Percentiles rank a stretch among this genome's conserved stretches.
Evolutionary conservation across 805 yeast species (phyloP).

Genomic region (Cyberlindnera misumaiensis): DNA sequence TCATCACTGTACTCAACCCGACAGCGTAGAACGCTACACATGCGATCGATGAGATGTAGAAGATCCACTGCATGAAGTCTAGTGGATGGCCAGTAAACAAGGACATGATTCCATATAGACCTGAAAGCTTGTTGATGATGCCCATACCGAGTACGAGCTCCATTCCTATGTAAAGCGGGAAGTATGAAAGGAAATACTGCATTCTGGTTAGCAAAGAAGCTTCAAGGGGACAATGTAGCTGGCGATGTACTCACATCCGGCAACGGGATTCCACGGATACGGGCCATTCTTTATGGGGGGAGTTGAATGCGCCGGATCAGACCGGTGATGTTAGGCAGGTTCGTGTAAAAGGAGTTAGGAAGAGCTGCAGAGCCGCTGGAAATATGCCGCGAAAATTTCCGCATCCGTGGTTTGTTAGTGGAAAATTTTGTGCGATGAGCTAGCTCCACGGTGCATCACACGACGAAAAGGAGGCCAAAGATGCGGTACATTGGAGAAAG

Average conservation of each 20-base stretch:
- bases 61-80: constrained; percentile 74
- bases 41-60: constrained; percentile 57
- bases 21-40: constrained; percentile 54
- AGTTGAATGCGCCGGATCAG: too few species aligned
- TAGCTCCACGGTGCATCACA: not conserved
- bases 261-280: constrained; percentile 3
- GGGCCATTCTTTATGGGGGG: constrained; percentile 9
- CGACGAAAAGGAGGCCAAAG: not conserved
- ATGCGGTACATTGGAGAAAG: not conserved
- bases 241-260: constrained; percentile 10
- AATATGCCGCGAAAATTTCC: constrained; percentile 1
- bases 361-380: too few species aligned
- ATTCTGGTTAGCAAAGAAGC: constrained; percentile 24
- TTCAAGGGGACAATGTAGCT: not conserved
- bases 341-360: not conserved
- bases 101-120: constrained; percentile 80
- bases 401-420: constrained; percentile 3
- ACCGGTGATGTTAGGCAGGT: not conserved
- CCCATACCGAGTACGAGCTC: constrained; percentile 73
- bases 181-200: constrained; percentile 49
- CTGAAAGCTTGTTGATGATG: constrained; percentile 81
- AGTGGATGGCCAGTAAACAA: constrained; percentile 86
- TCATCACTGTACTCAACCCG: constrained; percentile 45
- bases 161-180: constrained; percentile 84
- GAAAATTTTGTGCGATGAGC: constrained; percentile 2